phyloP scores from a whole-genome alignment of 164 flowering plant species.

The Magnolia kwangsiensis region DNA sequence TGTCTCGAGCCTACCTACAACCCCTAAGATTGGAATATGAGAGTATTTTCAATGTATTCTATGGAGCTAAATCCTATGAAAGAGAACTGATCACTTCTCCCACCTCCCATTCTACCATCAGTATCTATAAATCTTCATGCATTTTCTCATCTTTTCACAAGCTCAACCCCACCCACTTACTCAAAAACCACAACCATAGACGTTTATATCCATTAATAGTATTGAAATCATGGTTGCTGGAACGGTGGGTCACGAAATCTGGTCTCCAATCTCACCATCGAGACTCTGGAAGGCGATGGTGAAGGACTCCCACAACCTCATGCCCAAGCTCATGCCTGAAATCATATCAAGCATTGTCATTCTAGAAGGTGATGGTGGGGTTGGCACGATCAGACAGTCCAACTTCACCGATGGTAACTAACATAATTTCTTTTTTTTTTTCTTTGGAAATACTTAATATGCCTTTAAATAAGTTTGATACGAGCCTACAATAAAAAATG shows the following conservation, averaged over 20 bases:
- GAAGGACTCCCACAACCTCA: conserved; percentile 5
- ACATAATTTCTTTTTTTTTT: background rate
- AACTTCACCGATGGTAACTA: conserved; percentile 4
- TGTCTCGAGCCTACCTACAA: too few species aligned
- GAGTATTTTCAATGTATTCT: background rate
- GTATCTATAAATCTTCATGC: background rate
- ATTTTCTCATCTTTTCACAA: background rate
- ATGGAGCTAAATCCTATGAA: background rate
- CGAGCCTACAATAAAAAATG: too few species aligned
- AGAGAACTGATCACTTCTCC: background rate
- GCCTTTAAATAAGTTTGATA: background rate
- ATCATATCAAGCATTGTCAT: background rate
- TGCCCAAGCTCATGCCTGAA: conserved; percentile 8
- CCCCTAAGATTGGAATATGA: background rate
- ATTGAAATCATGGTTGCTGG: conserved; percentile 4
- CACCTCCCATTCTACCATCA: background rate
- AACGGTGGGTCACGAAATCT: background rate
- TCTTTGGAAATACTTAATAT: too few species aligned
- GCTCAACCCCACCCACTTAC: background rate
- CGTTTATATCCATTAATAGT: background rate
- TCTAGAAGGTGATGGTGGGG: conserved; percentile 3
- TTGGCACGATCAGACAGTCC: background rate
- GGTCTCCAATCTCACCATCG: background rate
- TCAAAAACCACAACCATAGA: too few species aligned
- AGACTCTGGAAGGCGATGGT: conserved; percentile 3